Percentiles rank a stretch among this genome's conserved stretches.
phyloP scores from a whole-genome alignment of 2,329 filamentous ascomycete species.

The Microdochium bolleyi region DNA sequence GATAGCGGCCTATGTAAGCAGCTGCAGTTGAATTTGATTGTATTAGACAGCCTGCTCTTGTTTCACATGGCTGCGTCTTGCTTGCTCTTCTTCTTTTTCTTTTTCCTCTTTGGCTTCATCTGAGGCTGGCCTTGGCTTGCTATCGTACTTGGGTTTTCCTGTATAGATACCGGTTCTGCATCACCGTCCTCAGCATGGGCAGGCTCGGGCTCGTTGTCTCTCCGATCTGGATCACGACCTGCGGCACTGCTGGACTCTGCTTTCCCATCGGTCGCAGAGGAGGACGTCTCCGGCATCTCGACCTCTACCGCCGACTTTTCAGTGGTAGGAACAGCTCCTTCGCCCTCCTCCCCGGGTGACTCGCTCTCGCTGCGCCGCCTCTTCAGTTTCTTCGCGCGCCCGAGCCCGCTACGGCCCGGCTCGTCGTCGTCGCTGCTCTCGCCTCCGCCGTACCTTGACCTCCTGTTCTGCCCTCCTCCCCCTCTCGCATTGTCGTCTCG shows the following conservation, averaged over 20 bases:
- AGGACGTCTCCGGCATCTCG: background rate
- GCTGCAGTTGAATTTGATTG: too few species aligned
- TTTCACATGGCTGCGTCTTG: background rate
- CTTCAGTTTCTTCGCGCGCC: conserved; percentile 16
- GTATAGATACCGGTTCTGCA: background rate
- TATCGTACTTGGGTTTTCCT: background rate
- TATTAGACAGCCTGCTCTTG: too few species aligned
- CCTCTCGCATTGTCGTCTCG: conserved; percentile 3
- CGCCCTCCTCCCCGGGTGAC: background rate
- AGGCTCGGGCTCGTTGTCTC: background rate
- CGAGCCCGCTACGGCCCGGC: conserved; percentile 19
- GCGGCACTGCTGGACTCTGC: background rate
- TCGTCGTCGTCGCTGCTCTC: conserved; percentile 19
- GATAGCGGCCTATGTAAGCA: too few species aligned
- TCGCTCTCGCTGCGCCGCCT: conserved; percentile 1
- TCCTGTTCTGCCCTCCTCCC: background rate
- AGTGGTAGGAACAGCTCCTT: too few species aligned
- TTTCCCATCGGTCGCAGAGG: background rate
- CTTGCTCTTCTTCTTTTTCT: conserved; percentile 11
- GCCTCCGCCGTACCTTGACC: conserved; percentile 5
- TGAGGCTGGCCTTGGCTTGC: background rate
- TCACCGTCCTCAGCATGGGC: background rate
- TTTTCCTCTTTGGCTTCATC: conserved; percentile 20
- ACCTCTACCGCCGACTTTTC: conserved; percentile 3
- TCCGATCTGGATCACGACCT: background rate